These are phyloP conservation scores for Pichia sporocuriosa DNA, from an alignment of 805 yeast genomes.

Conservation along the genomic window DNA sequence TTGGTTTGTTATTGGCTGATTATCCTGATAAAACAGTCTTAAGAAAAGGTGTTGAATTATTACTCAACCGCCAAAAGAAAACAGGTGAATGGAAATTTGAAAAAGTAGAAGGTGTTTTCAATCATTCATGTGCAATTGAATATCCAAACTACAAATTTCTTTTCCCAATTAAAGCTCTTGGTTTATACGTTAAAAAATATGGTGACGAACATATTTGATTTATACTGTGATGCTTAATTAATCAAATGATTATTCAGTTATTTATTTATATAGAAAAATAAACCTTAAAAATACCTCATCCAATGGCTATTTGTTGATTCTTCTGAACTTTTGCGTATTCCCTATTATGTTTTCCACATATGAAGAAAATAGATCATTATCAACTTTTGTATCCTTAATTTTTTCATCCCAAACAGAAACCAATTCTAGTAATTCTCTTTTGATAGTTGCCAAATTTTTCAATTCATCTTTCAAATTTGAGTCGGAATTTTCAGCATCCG, in stretches of 20 bases:
- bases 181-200: conserved; percentile 42
- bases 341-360: conserved; percentile 89
- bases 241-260: not conserved
- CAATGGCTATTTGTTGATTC: conserved; percentile 31
- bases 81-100: conserved; percentile 86
- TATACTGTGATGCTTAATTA: too few species aligned
- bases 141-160: conserved; percentile 88
- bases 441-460: conserved; percentile 32
- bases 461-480: too few species aligned
- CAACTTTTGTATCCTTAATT: conserved; percentile 44
- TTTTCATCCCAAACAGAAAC: conserved; percentile 44
- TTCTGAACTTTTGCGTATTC: conserved; percentile 72
- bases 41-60: conserved; percentile 51
- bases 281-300: too few species aligned
- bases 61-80: conserved; percentile 58
- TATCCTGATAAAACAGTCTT: conserved; percentile 68
- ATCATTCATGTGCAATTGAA: conserved; percentile 86
- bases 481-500: conserved; percentile 34
- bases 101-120: conserved; percentile 91
- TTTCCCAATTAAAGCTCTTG: conserved; percentile 90
- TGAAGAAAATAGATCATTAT: conserved; percentile 71
- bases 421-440: conserved; percentile 29
- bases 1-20: conserved; percentile 71
- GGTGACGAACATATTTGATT: conserved; percentile 18
- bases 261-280: not conserved